Conservation (phyloP, 768 basidiomycete species). For the Strobilomyces echinocephalus region DNA sequence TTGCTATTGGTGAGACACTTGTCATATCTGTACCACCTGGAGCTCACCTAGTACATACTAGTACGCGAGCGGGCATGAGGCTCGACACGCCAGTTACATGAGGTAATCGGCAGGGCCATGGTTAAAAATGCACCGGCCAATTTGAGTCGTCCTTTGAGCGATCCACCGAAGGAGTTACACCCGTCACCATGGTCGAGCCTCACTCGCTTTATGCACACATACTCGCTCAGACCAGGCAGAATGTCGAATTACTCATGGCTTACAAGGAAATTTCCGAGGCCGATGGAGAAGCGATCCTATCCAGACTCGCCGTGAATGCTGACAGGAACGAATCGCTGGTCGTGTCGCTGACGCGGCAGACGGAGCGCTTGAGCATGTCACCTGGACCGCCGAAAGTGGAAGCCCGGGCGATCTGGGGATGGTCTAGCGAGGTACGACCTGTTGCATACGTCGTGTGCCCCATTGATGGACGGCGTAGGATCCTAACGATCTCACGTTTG, state of each 20-base stretch:
- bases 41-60: no score
- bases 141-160: background rate
- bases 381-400: constrained; percentile 22
- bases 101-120: constrained; percentile 19
- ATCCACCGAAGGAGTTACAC: background rate
- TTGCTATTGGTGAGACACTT: no score
- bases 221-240: constrained; percentile 42
- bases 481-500: constrained; percentile 71
- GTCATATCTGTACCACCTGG: no score
- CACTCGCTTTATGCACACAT: constrained; percentile 33
- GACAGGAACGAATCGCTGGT: constrained; percentile 18
- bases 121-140: constrained; percentile 3
- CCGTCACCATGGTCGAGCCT: constrained; percentile 22
- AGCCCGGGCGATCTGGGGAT: constrained; percentile 29
- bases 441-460: background rate
- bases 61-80: background rate
- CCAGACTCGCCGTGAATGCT: constrained; percentile 31
- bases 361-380: constrained; percentile 24
- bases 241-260: constrained; percentile 42
- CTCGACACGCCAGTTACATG: constrained; percentile 4
- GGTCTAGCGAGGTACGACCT: constrained; percentile 25
- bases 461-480: constrained; percentile 43
- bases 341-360: constrained; percentile 18
- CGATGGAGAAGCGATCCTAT: constrained; percentile 38
- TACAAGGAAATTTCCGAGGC: constrained; percentile 39